Evolutionary conservation across 31 red algal genomes (phyloP).

Genomic region (Asparagopsis taxiformis): DNA sequence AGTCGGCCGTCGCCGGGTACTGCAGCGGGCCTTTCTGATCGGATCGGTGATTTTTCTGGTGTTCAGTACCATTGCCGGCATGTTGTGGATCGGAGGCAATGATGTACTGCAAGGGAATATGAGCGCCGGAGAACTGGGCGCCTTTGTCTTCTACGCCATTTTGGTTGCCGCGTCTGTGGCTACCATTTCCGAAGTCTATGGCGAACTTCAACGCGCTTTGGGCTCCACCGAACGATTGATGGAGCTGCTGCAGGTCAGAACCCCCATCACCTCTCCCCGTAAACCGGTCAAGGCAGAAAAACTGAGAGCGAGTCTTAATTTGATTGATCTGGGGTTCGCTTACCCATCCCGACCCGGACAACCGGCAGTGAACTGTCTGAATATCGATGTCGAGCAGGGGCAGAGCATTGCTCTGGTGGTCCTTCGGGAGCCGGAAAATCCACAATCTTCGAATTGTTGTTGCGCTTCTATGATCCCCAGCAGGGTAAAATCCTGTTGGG

Average conservation of each 20-base stretch:
- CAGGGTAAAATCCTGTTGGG: constrained; percentile 39
- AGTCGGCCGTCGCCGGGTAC: background rate
- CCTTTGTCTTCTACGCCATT: background rate
- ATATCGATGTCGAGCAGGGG: constrained; percentile 42
- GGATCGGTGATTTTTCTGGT: background rate
- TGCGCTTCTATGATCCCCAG: constrained; percentile 40
- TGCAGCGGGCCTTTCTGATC: background rate
- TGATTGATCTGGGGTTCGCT: constrained; percentile 37
- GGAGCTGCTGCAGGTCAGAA: background rate
- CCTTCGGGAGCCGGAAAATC: constrained; percentile 78
- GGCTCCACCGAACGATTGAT: background rate
- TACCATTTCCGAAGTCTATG: background rate
- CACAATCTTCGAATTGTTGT: constrained; percentile 42
- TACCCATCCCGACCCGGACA: constrained; percentile 41
- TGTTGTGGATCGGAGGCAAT: background rate
- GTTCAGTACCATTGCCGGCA: background rate
- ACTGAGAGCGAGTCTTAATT: constrained; percentile 5
- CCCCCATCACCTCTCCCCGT: background rate
- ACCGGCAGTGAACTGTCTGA: constrained; percentile 25
- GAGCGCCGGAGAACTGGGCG: background rate
- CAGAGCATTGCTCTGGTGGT: constrained; percentile 87
- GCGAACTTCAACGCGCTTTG: background rate
- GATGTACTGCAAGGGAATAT: background rate
- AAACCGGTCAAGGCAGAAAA: background rate
- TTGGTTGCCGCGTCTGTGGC: background rate